These are phyloP conservation scores for Beta corolliflora DNA, from an alignment of 179 eudicot species.

Conservation along the genomic window DNA sequence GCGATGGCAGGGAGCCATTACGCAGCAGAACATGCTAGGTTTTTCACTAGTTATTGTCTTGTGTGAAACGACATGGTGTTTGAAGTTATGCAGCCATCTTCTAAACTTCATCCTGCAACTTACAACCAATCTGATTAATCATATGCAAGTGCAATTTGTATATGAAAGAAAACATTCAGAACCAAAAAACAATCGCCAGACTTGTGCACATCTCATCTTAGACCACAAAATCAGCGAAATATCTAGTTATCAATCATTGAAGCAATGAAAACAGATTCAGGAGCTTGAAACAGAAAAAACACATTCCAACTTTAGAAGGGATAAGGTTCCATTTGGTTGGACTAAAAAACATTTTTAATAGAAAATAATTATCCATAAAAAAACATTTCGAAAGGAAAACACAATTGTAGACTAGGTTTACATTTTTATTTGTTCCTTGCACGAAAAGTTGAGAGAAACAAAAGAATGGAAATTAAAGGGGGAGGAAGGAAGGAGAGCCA, in stretches of 20 bases:
- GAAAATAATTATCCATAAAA: too few relatives aligned
- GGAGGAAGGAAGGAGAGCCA: too few relatives aligned
- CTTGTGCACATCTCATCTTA: background rate
- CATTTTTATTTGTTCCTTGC: too few relatives aligned
- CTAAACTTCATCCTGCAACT: background rate
- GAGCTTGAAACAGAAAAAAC: background rate
- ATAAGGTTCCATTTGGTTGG: too few relatives aligned
- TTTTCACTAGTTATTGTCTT: background rate
- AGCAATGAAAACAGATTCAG: background rate
- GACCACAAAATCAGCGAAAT: background rate
- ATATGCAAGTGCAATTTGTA: constrained; percentile 11
- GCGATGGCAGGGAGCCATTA: background rate
- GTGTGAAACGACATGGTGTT: background rate
- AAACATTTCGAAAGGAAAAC: too few relatives aligned
- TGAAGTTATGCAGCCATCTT: background rate
- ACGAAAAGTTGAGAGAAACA: too few relatives aligned
- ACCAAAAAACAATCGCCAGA: background rate
- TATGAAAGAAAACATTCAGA: background rate
- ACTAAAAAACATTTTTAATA: too few relatives aligned
- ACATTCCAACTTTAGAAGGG: background rate
- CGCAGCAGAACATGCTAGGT: background rate
- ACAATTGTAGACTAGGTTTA: too few relatives aligned
- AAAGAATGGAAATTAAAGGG: too few relatives aligned
- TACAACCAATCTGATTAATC: background rate
- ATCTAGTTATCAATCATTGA: background rate